A percentile compares a stretch with the other conserved stretches of the same genome.
phyloP scores from a whole-genome alignment of 108 stramenopile species.

The Cylindrotheca closterium region DNA sequence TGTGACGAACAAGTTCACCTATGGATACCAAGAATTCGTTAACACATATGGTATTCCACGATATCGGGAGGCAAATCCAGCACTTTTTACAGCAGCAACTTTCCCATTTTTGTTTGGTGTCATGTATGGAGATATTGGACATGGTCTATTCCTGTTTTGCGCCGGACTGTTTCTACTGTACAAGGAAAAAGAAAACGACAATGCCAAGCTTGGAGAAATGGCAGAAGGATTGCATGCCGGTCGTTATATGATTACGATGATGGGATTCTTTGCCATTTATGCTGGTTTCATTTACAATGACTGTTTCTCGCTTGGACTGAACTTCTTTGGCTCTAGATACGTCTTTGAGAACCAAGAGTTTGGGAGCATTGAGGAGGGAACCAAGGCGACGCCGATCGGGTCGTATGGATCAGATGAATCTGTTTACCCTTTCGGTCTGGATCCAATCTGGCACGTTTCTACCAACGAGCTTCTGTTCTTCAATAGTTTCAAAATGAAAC shows the following conservation, averaged over 20 bases:
- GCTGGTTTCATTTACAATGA: constrained; percentile 99
- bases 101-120: constrained; percentile 99
- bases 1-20: constrained; percentile 93
- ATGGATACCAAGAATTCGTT: constrained; percentile 96
- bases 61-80: constrained; percentile 98
- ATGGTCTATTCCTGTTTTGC: constrained; percentile 87
- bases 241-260: constrained; percentile 97
- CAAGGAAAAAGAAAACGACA: constrained; percentile 79
- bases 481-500: constrained; percentile 99
- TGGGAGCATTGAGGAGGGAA: constrained; percentile 67
- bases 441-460: constrained; percentile 97
- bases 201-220: constrained; percentile 87
- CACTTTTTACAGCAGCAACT: constrained; percentile 96
- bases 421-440: constrained; percentile 97
- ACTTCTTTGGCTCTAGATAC: constrained; percentile 92
- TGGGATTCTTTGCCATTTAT: constrained; percentile 98
- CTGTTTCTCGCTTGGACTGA: constrained; percentile 94
- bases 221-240: constrained; percentile 81
- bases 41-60: constrained; percentile 98
- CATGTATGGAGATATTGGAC: constrained; percentile 99
- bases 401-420: constrained; percentile 74
- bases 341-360: constrained; percentile 55
- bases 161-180: constrained; percentile 82
- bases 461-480: constrained; percentile 96
- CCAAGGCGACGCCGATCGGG: constrained; percentile 56